These are phyloP conservation scores for Penicillium sp. DNA, from an alignment of 2,329 filamentous ascomycete genomes.

Conservation along the genomic window DNA sequence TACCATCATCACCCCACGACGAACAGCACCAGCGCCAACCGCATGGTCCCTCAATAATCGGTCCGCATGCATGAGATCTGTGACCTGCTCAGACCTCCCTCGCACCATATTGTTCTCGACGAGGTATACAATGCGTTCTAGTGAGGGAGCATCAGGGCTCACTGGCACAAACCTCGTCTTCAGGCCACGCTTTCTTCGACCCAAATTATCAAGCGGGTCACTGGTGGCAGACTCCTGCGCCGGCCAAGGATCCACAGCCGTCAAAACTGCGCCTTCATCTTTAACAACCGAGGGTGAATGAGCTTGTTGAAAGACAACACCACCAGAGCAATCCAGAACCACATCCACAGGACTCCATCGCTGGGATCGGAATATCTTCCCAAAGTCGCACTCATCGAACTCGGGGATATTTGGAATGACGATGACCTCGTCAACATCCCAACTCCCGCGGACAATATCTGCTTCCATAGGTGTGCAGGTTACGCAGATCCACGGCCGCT, in stretches of 20 bases:
- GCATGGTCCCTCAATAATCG: constrained; percentile 39
- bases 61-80: constrained; percentile 41
- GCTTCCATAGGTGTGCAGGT: constrained; percentile 37
- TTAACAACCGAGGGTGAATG: constrained; percentile 40
- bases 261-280: constrained; percentile 41
- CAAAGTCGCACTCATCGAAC: constrained; percentile 36
- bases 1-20: constrained; percentile 39
- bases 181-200: constrained; percentile 30
- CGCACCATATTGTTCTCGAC: constrained; percentile 41
- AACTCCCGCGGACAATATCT: constrained; percentile 31
- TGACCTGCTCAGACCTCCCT: constrained; percentile 39
- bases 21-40: constrained; percentile 33
- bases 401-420: constrained; percentile 32
- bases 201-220: constrained; percentile 25
- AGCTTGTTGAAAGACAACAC: constrained; percentile 38
- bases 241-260: constrained; percentile 38
- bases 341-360: constrained; percentile 45
- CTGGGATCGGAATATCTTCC: constrained; percentile 34
- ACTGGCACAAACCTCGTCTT: constrained; percentile 43
- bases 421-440: constrained; percentile 43
- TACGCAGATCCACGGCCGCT: constrained; percentile 44
- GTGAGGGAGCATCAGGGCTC: constrained; percentile 39
- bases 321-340: constrained; percentile 46
- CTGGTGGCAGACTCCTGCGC: constrained; percentile 18
- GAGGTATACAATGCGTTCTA: constrained; percentile 41